Evolutionary conservation across 352 stramenopile species (phyloP).

Genomic region (Pythium pectinolyticum): DNA sequence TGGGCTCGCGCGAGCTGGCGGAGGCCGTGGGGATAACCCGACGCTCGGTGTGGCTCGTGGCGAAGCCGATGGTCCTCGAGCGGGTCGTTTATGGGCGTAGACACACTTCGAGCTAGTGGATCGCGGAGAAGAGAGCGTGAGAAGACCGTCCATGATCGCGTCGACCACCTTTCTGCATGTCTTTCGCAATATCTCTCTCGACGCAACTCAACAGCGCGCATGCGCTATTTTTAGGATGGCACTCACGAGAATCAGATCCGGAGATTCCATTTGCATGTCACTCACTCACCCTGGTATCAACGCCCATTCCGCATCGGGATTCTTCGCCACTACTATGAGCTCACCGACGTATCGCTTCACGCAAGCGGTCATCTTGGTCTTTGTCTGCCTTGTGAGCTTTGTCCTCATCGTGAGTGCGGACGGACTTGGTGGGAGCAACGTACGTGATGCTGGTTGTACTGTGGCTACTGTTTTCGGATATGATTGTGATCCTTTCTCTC

Average conservation of each 20-base stretch:
- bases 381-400: background rate
- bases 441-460: too few relatives aligned
- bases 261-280: too few relatives aligned
- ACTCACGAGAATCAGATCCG: background rate
- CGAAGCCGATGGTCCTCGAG: background rate
- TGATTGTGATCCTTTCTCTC: background rate
- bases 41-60: background rate
- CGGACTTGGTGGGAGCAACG: constrained; percentile 36
- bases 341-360: background rate
- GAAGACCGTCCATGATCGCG: constrained; percentile 22
- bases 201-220: too few relatives aligned
- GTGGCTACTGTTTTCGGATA: too few relatives aligned
- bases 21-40: constrained; percentile 11
- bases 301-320: too few relatives aligned
- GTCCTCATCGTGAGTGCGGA: constrained; percentile 3
- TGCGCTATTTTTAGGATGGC: constrained; percentile 3
- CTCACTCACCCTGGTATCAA: too few relatives aligned
- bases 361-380: background rate
- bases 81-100: constrained; percentile 21
- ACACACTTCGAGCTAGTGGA: background rate
- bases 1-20: constrained; percentile 10
- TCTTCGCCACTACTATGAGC: background rate
- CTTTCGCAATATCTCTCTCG: background rate
- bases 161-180: background rate
- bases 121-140: constrained; percentile 20